These are phyloP conservation scores for Tolypocladium paradoxum DNA, from an alignment of 2,329 filamentous ascomycete species.

Conservation along the genomic window DNA sequence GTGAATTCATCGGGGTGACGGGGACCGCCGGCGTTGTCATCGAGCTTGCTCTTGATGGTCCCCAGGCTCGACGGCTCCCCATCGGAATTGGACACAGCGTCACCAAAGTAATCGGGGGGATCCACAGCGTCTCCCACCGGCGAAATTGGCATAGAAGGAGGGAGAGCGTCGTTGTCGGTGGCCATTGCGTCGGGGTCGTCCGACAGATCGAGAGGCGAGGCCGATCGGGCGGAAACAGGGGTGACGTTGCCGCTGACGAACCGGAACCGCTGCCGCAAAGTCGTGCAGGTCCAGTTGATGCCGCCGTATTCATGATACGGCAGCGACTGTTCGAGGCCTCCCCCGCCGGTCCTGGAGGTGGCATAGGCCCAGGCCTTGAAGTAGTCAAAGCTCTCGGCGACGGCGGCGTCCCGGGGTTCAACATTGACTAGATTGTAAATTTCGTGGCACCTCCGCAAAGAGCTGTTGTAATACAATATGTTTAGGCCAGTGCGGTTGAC, in stretches of 20 bases:
- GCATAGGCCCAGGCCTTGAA: slow-evolving; percentile 58
- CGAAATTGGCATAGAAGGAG: slow-evolving; percentile 23
- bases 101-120: slow-evolving; percentile 33
- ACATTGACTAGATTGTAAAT: slow-evolving; percentile 47
- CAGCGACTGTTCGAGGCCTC: slow-evolving; percentile 39
- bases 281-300: slow-evolving; percentile 59
- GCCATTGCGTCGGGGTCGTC: slow-evolving; percentile 19
- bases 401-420: slow-evolving; percentile 30
- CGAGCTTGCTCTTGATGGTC: not conserved
- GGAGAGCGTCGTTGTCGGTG: slow-evolving; percentile 3
- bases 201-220: slow-evolving; percentile 26
- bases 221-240: slow-evolving; percentile 20
- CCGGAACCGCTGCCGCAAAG: slow-evolving; percentile 56
- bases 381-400: slow-evolving; percentile 39
- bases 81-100: slow-evolving; percentile 8
- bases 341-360: slow-evolving; percentile 41
- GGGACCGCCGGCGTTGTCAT: slow-evolving; percentile 10
- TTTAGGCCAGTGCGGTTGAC: slow-evolving; percentile 42
- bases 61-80: not conserved
- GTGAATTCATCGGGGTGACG: slow-evolving; percentile 31
- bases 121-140: slow-evolving; percentile 20
- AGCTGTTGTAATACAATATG: slow-evolving; percentile 58
- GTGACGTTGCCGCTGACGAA: slow-evolving; percentile 50
- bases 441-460: slow-evolving; percentile 46
- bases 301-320: slow-evolving; percentile 52